A percentile compares a stretch with the other conserved stretches of the same genome.
Evolutionary conservation across 179 eudicot species (phyloP).

Genomic region (Pouteria campechiana): DNA sequence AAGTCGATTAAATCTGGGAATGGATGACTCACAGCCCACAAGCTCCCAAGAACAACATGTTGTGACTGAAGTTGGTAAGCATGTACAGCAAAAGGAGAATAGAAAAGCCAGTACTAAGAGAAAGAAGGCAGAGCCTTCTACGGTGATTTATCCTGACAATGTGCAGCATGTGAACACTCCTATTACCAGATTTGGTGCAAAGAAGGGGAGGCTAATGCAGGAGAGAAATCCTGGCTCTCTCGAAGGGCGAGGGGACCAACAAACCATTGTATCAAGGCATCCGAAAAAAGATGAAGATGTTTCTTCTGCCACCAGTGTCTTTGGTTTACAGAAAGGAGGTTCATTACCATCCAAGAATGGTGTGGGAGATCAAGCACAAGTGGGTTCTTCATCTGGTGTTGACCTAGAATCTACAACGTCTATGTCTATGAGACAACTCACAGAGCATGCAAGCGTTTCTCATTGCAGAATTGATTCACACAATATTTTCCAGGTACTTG

Average conservation of each 20-base stretch:
- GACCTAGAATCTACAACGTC: no score
- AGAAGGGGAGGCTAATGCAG: constrained; percentile 33
- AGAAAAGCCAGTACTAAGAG: constrained; percentile 41
- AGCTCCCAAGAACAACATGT: constrained; percentile 68
- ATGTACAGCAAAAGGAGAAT: constrained; percentile 38
- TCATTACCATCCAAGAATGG: constrained; percentile 4
- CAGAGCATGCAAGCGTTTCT: no score
- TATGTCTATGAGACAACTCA: no score
- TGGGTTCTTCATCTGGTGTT: constrained; percentile 6
- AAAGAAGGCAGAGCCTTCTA: constrained; percentile 37
- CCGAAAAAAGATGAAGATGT: no score
- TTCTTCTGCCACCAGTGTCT: no score
- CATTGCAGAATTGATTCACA: no score
- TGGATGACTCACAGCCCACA: constrained; percentile 48
- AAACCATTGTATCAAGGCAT: no score
- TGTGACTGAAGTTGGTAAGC: constrained; percentile 44
- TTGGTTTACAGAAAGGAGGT: no score
- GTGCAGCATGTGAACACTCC: constrained; percentile 31
- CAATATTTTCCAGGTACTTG: constrained; percentile 10
- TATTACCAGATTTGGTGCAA: constrained; percentile 19
- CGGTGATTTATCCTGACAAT: constrained; percentile 31
- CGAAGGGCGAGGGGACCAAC: no score
- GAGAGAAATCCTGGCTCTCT: no score
- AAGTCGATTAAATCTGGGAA: constrained; percentile 71
- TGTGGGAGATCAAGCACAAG: constrained; percentile 10